Conservation (phyloP, 2,329 filamentous ascomycete genomes). For the Beauveria brongniartii region DNA sequence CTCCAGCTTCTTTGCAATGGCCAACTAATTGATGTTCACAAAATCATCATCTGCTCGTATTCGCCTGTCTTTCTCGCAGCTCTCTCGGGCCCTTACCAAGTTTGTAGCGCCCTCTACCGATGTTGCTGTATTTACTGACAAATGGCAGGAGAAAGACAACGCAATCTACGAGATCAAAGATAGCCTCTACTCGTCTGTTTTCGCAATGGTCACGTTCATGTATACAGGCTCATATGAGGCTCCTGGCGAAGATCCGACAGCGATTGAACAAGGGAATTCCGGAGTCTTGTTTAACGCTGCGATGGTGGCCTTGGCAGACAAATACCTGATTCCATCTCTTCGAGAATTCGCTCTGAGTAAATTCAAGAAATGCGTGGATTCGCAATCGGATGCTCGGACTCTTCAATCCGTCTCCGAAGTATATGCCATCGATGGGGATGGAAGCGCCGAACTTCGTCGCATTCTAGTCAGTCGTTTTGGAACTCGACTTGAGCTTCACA, state of each 20-base stretch:
- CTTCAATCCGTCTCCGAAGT: background rate
- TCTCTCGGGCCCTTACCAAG: background rate
- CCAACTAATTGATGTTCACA: background rate
- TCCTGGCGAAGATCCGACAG: rapidly evolving
- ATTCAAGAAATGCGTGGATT: background rate
- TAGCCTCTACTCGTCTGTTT: rapidly evolving
- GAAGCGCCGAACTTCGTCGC: background rate
- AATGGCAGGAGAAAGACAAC: rapidly evolving
- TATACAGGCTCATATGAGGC: background rate
- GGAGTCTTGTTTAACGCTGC: background rate
- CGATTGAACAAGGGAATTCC: background rate
- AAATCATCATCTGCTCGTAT: background rate
- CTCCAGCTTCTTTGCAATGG: background rate
- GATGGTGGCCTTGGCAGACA: background rate
- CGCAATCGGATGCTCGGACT: too few species aligned
- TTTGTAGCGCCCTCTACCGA: background rate
- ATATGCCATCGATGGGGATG: background rate
- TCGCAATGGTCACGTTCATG: background rate
- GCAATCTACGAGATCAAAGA: background rate
- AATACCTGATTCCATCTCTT: background rate
- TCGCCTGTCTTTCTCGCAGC: background rate
- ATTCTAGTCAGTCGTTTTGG: background rate
- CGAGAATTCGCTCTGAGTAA: background rate
- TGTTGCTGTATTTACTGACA: background rate
- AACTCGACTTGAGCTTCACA: background rate